Percentiles rank a stretch among this genome's conserved stretches.
These are phyloP conservation scores for Cucurbita ficifolia DNA, from an alignment of 306 rosid species.

Conservation along the genomic window DNA sequence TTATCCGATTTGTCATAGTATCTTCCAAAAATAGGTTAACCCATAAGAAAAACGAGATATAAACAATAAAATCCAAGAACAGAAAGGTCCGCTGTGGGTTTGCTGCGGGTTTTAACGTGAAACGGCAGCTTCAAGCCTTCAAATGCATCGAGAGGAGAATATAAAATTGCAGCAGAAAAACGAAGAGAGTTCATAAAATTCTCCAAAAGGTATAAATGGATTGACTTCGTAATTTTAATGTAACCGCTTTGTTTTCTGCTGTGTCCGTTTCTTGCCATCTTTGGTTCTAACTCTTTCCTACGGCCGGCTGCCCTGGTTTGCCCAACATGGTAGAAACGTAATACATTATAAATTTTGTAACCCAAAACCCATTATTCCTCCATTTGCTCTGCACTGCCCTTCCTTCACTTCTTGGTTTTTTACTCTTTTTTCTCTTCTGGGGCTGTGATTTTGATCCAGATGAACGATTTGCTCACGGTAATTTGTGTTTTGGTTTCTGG, in stretches of 20 bases:
- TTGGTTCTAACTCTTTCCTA: not conserved
- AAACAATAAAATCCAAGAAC: too few relatives aligned
- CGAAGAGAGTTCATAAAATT: not conserved
- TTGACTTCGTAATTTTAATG: not conserved
- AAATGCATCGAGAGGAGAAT: not conserved
- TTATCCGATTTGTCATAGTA: too few relatives aligned
- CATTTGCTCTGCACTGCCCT: not conserved
- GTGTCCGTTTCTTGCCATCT: not conserved
- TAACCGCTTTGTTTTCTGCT: not conserved
- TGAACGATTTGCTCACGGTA: conserved; percentile 94
- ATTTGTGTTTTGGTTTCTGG: conserved; percentile 2
- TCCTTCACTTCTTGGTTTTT: not conserved
- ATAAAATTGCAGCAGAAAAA: not conserved
- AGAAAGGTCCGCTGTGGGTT: not conserved
- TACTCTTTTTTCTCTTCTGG: not conserved
- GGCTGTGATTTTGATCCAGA: conserved; percentile 19
- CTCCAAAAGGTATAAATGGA: not conserved
- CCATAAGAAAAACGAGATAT: too few relatives aligned
- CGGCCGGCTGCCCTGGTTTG: conserved; percentile 19
- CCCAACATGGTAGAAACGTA: conserved; percentile 7
- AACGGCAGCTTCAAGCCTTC: not conserved
- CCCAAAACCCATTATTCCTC: not conserved
- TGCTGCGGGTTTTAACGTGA: not conserved
- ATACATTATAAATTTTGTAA: not conserved
- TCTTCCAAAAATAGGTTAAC: too few relatives aligned